These are phyloP conservation scores for Colletotrichum filicis DNA, from an alignment of 2,329 filamentous ascomycete species.

Conservation along the genomic window DNA sequence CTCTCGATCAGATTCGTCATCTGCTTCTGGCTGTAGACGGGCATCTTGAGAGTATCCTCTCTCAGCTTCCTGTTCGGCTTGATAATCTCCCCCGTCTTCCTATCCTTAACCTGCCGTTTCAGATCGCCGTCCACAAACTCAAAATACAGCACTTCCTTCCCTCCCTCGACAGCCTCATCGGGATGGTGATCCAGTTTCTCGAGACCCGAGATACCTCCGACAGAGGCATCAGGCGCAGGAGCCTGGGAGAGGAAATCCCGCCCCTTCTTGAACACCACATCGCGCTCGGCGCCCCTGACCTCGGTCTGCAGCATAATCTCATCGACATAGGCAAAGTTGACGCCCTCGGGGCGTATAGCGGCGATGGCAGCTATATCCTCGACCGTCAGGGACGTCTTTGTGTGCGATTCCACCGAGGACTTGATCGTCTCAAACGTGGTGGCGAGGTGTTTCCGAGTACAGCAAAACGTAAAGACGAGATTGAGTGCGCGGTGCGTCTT, in stretches of 20 bases:
- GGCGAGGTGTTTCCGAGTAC: constrained; percentile 88
- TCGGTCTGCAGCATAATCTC: constrained; percentile 86
- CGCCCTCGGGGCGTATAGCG: constrained; percentile 78
- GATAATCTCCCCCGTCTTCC: constrained; percentile 78
- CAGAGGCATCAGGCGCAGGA: constrained; percentile 64
- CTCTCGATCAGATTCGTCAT: constrained; percentile 91
- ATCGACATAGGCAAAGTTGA: constrained; percentile 89
- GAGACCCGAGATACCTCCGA: constrained; percentile 64
- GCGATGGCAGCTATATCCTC: constrained; percentile 88
- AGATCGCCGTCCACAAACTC: constrained; percentile 94
- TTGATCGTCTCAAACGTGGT: constrained; percentile 93
- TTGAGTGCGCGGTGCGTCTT: constrained; percentile 88
- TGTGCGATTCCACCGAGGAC: constrained; percentile 85
- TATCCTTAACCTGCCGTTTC: constrained; percentile 79
- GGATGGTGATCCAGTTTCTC: constrained; percentile 50
- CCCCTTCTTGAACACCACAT: constrained; percentile 71
- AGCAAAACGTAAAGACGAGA: constrained; percentile 94
- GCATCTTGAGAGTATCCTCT: constrained; percentile 88
- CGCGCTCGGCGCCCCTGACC: constrained; percentile 73
- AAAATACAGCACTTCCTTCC: constrained; percentile 82
- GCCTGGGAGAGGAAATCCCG: constrained; percentile 61
- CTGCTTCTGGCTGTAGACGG: constrained; percentile 91
- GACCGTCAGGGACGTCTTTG: constrained; percentile 73
- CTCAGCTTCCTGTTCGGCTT: constrained; percentile 75
- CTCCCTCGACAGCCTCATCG: constrained; percentile 46